These are phyloP conservation scores for Naganishia liquefaciens DNA, from an alignment of 1,284 basidiomycete genomes.

Conservation along the genomic window DNA sequence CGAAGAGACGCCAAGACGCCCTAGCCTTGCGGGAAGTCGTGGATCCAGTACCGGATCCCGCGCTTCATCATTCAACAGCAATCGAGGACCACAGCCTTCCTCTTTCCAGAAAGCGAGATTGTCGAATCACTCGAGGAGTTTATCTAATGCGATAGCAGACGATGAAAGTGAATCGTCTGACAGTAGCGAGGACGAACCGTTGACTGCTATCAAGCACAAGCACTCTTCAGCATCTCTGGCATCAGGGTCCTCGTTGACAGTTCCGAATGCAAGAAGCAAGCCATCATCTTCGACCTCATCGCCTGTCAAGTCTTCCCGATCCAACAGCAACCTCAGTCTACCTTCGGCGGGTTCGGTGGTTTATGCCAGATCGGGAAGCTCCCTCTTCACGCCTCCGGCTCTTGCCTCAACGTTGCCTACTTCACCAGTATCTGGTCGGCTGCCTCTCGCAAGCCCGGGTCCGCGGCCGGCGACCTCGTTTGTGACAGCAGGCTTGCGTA, in stretches of 20 bases:
- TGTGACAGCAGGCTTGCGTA: conserved; percentile 7
- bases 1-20: conserved; percentile 3
- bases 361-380: neutral
- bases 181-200: conserved; percentile 33
- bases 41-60: conserved; percentile 23
- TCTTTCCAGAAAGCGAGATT: conserved; percentile 19
- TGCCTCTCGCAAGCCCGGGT: conserved; percentile 3
- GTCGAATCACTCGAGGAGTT: conserved; percentile 3
- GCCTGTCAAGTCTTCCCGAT: conserved; percentile 11
- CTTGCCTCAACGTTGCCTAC: neutral
- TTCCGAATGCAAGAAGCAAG: neutral
- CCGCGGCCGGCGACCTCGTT: conserved; percentile 2
- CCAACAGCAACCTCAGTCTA: conserved; percentile 22
- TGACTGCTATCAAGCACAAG: conserved; percentile 27
- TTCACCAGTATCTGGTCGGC: neutral
- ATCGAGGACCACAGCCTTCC: conserved; percentile 3
- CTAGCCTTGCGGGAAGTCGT: conserved; percentile 4
- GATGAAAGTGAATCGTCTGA: conserved; percentile 10
- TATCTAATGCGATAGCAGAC: conserved; percentile 5
- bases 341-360: neutral
- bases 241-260: neutral
- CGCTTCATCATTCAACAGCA: conserved; percentile 13
- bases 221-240: conserved; percentile 27
- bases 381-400: neutral
- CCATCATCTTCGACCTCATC: conserved; percentile 6